Percentiles rank a stretch among this genome's conserved stretches.
These are phyloP conservation scores for Flueggea neowawraea DNA, from an alignment of 441 rosid genomes.

Conservation along the genomic window DNA sequence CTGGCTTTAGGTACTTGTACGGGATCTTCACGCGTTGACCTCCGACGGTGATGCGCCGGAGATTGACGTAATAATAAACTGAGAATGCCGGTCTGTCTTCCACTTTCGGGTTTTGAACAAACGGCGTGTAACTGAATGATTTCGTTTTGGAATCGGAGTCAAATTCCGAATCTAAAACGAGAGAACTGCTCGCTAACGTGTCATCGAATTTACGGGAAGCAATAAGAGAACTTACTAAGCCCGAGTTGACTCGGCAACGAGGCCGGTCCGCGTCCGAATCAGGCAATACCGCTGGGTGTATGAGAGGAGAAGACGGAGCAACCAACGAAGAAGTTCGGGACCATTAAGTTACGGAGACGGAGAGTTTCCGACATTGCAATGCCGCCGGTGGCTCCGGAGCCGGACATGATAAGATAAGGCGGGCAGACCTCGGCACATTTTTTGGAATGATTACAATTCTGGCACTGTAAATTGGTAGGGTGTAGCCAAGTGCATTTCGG, in stretches of 20 bases:
- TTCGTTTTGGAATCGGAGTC: slow-evolving; percentile 22
- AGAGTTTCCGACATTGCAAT: slow-evolving; percentile 35
- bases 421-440: slow-evolving; percentile 37
- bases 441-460: slow-evolving; percentile 12
- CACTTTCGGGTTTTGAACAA: slow-evolving; percentile 35
- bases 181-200: slow-evolving; percentile 22
- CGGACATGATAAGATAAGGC: slow-evolving; percentile 42
- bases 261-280: slow-evolving; percentile 44
- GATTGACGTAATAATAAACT: slow-evolving; percentile 44
- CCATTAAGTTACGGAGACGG: slow-evolving; percentile 16
- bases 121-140: slow-evolving; percentile 33
- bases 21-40: slow-evolving; percentile 28
- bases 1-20: slow-evolving; percentile 24
- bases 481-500: slow-evolving; percentile 48
- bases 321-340: slow-evolving; percentile 39
- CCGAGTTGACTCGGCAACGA: slow-evolving; percentile 48
- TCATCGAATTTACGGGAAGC: slow-evolving; percentile 47
- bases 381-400: slow-evolving; percentile 49
- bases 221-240: slow-evolving; percentile 42
- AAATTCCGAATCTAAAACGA: slow-evolving; percentile 29
- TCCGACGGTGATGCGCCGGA: slow-evolving; percentile 40
- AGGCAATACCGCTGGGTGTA: slow-evolving; percentile 55
- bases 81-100: slow-evolving; percentile 15
- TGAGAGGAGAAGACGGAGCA: slow-evolving; percentile 46
- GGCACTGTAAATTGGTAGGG: slow-evolving; percentile 13